Evolutionary conservation across 2,329 filamentous ascomycete genomes (phyloP).

Genomic region (Zasmidium cellare): DNA sequence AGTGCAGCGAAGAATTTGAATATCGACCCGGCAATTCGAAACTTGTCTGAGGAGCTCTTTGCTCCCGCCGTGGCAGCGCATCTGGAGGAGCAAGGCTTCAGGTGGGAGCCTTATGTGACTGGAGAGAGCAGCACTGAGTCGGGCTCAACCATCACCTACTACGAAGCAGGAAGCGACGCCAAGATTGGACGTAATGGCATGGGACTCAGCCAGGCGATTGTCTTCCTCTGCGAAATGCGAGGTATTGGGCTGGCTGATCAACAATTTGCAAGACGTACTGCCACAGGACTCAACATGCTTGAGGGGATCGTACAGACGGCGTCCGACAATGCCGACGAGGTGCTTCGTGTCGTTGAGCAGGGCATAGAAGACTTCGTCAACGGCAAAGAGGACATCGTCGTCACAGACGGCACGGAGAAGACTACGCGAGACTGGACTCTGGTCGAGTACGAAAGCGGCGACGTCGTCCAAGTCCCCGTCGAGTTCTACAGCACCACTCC

Average conservation of each 20-base stretch:
- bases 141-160: conserved; percentile 26
- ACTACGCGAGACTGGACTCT: conserved; percentile 36
- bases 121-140: conserved; percentile 23
- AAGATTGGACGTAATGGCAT: conserved; percentile 41
- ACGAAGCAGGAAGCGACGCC: conserved; percentile 38
- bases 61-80: conserved; percentile 35
- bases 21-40: conserved; percentile 35
- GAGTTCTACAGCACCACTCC: conserved; percentile 39
- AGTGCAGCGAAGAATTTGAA: conserved; percentile 21
- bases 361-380: conserved; percentile 30
- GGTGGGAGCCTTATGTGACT: conserved; percentile 38
- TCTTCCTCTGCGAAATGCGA: conserved; percentile 38
- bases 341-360: conserved; percentile 33
- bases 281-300: conserved; percentile 36
- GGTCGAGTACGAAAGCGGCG: conserved; percentile 34
- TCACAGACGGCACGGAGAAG: conserved; percentile 34
- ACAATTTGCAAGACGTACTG: conserved; percentile 35
- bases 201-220: conserved; percentile 37
- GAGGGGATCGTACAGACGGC: conserved; percentile 37
- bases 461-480: conserved; percentile 36
- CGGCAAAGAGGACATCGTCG: conserved; percentile 31
- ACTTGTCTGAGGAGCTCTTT: conserved; percentile 37
- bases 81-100: conserved; percentile 29
- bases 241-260: conserved; percentile 39
- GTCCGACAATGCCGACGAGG: conserved; percentile 28